Evolutionary conservation across 331 rosid species (phyloP).

Genomic region (Stylosanthes scabra): DNA sequence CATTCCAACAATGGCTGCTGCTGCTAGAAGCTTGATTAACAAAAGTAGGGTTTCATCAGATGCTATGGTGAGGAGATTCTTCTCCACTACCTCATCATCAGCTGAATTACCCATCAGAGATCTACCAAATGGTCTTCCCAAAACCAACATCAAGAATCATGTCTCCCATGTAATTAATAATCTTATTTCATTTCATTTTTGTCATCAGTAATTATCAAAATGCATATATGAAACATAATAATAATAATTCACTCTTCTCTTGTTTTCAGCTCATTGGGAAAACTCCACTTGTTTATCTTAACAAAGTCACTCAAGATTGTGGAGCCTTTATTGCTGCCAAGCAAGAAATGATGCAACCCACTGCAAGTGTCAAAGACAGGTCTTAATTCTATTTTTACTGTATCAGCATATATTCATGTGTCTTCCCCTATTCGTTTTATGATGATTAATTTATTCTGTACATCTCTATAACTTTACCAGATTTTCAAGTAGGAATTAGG

Average conservation of each 20-base stretch:
- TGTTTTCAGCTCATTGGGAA: constrained; percentile 87
- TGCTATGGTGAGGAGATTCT: not conserved
- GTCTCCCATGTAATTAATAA: constrained; percentile 62
- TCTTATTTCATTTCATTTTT: constrained; percentile 4
- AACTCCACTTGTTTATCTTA: constrained; percentile 88
- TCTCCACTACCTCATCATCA: not conserved
- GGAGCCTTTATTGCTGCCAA: constrained; percentile 94
- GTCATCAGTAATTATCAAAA: not conserved
- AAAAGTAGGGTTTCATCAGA: not conserved
- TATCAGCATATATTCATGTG: too few species aligned
- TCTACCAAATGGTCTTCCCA: constrained; percentile 89
- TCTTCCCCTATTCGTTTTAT: too few species aligned
- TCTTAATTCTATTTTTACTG: not conserved
- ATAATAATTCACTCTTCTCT: constrained; percentile 51
- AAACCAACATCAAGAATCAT: constrained; percentile 74
- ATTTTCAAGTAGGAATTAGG: too few species aligned
- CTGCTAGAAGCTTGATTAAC: not conserved
- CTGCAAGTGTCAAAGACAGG: constrained; percentile 98
- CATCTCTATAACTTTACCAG: too few species aligned
- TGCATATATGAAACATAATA: not conserved
- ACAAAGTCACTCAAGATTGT: constrained; percentile 94
- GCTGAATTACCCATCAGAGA: constrained; percentile 59
- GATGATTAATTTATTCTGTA: too few species aligned
- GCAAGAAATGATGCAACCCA: constrained; percentile 99
- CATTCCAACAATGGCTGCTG: not conserved